Evolutionary conservation across 345 rosid species (phyloP).

Genomic region (Aegle marmelos): DNA sequence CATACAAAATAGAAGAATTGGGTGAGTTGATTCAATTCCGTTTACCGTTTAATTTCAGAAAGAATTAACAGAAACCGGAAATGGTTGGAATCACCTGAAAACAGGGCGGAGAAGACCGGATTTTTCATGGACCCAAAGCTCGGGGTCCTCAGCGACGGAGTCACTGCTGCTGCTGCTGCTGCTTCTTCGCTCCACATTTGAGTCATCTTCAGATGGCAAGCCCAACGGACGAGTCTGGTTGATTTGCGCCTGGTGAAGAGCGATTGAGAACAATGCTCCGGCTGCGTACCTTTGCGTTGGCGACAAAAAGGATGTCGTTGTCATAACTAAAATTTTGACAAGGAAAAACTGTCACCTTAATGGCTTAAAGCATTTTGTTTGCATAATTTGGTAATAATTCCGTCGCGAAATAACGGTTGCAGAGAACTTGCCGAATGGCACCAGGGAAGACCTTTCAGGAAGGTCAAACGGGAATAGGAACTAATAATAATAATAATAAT

Average conservation of each 20-base stretch:
- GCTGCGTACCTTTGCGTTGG: constrained; percentile 78
- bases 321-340: not conserved
- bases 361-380: too few species aligned
- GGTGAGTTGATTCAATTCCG: not conserved
- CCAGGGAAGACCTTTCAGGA: not conserved
- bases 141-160: constrained; percentile 78
- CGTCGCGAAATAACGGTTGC: not conserved
- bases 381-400: not conserved
- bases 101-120: constrained; percentile 81
- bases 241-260: constrained; percentile 85
- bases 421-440: not conserved
- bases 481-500: too few species aligned
- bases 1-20: not conserved
- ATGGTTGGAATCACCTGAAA: constrained; percentile 54
- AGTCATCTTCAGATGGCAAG: constrained; percentile 26
- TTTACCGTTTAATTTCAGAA: not conserved
- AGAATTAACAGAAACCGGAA: not conserved
- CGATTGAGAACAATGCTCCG: constrained; percentile 73
- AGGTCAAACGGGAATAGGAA: too few species aligned
- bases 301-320: constrained; percentile 48
- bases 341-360: not conserved
- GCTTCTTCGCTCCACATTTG: constrained; percentile 41
- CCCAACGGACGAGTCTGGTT: constrained; percentile 77
- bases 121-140: constrained; percentile 76
- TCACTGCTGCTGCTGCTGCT: constrained; percentile 53